Evolutionary conservation across 1,284 basidiomycete species (phyloP).

Genomic region (Fomitopsis palustris): DNA sequence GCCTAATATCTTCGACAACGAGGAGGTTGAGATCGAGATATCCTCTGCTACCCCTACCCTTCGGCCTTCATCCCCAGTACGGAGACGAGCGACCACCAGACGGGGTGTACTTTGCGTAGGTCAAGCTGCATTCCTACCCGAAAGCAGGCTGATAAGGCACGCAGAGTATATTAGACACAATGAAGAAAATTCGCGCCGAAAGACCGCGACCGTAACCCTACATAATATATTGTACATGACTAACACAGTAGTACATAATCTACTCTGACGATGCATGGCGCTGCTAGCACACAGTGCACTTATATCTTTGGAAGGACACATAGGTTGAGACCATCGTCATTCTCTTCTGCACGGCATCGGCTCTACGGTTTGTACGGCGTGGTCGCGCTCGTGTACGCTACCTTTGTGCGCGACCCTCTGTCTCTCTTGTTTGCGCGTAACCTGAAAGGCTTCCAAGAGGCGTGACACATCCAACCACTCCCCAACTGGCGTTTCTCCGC

Average conservation of each 20-base stretch:
- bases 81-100: not conserved
- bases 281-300: too few species aligned
- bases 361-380: too few species aligned
- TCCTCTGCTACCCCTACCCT: slow-evolving; percentile 42
- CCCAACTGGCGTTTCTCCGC: not conserved
- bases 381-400: too few species aligned
- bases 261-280: too few species aligned
- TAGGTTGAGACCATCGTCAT: too few species aligned
- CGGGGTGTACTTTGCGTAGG: not conserved
- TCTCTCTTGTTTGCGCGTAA: not conserved
- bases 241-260: too few species aligned
- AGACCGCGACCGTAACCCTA: too few species aligned
- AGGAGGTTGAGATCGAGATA: slow-evolving; percentile 55
- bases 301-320: too few species aligned
- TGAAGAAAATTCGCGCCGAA: slow-evolving; percentile 1
- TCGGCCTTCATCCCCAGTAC: not conserved
- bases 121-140: too few species aligned
- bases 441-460: not conserved
- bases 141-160: slow-evolving; percentile 7
- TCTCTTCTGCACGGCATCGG: too few species aligned
- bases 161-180: slow-evolving; percentile 12
- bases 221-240: too few species aligned
- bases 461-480: not conserved
- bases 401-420: not conserved
- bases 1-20: slow-evolving; percentile 25